Conservation (phyloP, 1,284 basidiomycete genomes). For the Malassezia caprae region DNA sequence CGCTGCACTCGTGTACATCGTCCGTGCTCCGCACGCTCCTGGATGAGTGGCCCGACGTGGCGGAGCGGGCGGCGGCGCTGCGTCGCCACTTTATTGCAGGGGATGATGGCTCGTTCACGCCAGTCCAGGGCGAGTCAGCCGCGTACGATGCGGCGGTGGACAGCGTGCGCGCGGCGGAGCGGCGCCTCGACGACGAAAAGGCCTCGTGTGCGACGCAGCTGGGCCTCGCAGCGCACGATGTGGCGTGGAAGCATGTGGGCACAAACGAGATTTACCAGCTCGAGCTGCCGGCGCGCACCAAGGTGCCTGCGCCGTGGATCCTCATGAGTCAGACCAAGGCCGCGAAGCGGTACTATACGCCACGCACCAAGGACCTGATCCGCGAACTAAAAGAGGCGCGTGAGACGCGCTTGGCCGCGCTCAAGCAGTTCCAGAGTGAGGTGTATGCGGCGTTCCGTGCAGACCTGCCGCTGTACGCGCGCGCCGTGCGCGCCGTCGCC, state of each 20-base stretch:
- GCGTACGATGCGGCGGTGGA: constrained; percentile 34
- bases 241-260: constrained; percentile 45
- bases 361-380: constrained; percentile 37
- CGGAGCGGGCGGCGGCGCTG: constrained; percentile 25
- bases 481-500: constrained; percentile 57
- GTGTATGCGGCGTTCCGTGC: constrained; percentile 70
- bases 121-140: constrained; percentile 27
- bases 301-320: constrained; percentile 40
- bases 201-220: constrained; percentile 26
- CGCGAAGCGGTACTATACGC: constrained; percentile 43
- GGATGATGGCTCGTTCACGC: constrained; percentile 42
- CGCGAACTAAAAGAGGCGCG: constrained; percentile 46
- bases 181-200: constrained; percentile 32
- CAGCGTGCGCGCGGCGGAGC: constrained; percentile 28
- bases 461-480: constrained; percentile 53
- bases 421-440: constrained; percentile 37
- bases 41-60: constrained; percentile 32
- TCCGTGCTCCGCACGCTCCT: constrained; percentile 16
- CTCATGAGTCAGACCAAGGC: constrained; percentile 42
- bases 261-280: constrained; percentile 48
- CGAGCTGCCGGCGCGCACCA: constrained; percentile 39
- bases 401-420: constrained; percentile 41
- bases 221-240: constrained; percentile 23
- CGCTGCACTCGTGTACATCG: not conserved
- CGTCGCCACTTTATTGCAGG: constrained; percentile 28